Conservation (phyloP, 495 filamentous ascomycete species). For the Xylaria curta region DNA sequence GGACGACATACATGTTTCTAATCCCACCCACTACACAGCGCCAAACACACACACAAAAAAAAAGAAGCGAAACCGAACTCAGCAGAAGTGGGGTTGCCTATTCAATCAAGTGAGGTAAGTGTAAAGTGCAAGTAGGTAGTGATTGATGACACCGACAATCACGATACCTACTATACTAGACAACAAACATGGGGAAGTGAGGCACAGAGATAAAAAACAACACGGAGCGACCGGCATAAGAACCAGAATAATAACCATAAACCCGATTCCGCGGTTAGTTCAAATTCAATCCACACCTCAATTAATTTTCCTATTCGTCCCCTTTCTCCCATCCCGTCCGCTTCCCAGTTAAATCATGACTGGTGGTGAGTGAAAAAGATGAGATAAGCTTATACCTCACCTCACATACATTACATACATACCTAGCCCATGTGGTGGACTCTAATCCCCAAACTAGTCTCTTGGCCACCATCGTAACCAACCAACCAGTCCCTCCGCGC, state of each 20-base stretch:
- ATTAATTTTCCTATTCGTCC: constrained; percentile 1
- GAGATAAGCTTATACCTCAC: constrained; percentile 29
- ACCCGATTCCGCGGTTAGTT: background rate
- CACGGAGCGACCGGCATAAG: background rate
- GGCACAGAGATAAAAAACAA: background rate
- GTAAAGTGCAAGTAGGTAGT: background rate
- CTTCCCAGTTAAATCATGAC: background rate
- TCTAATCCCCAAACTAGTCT: background rate
- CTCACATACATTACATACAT: background rate
- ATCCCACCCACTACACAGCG: constrained; percentile 1
- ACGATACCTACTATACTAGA: constrained; percentile 5
- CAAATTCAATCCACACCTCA: background rate
- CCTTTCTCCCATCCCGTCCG: background rate
- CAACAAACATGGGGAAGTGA: background rate
- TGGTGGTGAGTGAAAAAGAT: constrained; percentile 16
- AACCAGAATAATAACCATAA: background rate
- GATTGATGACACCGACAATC: constrained; percentile 9
- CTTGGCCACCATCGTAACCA: constrained; percentile 5
- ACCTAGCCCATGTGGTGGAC: background rate
- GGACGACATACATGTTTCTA: background rate
- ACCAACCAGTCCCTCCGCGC: background rate
- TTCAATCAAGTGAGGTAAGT: background rate
- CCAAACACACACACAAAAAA: background rate
- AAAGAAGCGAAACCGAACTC: background rate
- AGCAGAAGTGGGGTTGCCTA: constrained; percentile 11